Conservation (phyloP, 192 early-diverging fungal genomes). For the Coemansia aciculifera region DNA sequence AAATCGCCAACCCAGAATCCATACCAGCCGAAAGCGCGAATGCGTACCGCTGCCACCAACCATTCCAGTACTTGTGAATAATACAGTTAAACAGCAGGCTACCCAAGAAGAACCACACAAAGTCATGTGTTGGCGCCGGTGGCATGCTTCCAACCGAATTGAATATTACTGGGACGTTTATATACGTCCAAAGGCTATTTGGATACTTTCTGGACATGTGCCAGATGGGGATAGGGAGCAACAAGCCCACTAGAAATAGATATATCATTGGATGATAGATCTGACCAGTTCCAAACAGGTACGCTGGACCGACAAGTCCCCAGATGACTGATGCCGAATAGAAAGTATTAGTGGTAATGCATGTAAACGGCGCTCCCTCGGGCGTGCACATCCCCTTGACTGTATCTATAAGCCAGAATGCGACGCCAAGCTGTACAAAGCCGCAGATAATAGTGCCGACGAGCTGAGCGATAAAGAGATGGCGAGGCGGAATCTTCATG, state of each 20-base stretch:
- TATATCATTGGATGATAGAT: conserved; percentile 56
- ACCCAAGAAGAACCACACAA: too few relatives aligned
- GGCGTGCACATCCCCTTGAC: conserved; percentile 60
- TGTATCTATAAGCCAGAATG: conserved; percentile 64
- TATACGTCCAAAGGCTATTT: conserved; percentile 55
- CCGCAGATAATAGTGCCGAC: conserved; percentile 70
- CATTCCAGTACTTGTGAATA: conserved; percentile 61
- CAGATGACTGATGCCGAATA: conserved; percentile 76
- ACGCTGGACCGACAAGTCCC: conserved; percentile 74
- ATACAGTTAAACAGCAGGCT: conserved; percentile 61
- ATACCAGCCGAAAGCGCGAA: conserved; percentile 55
- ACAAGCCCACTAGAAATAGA: conserved; percentile 61
- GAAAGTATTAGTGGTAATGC: conserved; percentile 62
- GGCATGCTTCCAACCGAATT: conserved; percentile 62
- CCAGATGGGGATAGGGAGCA: conserved; percentile 73
- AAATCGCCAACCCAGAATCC: conserved; percentile 52
- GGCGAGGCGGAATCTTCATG: conserved; percentile 79
- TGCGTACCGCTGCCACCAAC: conserved; percentile 66
- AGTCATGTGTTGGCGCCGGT: conserved; percentile 56
- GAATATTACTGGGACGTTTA: conserved; percentile 73
- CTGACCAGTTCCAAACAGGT: conserved; percentile 63
- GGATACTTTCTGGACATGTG: conserved; percentile 59
- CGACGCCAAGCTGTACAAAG: conserved; percentile 68
- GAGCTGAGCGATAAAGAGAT: conserved; percentile 80
- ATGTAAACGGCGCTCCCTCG: conserved; percentile 64